Conservation (phyloP, 2,329 filamentous ascomycete genomes). For the Bertia moriformis region DNA sequence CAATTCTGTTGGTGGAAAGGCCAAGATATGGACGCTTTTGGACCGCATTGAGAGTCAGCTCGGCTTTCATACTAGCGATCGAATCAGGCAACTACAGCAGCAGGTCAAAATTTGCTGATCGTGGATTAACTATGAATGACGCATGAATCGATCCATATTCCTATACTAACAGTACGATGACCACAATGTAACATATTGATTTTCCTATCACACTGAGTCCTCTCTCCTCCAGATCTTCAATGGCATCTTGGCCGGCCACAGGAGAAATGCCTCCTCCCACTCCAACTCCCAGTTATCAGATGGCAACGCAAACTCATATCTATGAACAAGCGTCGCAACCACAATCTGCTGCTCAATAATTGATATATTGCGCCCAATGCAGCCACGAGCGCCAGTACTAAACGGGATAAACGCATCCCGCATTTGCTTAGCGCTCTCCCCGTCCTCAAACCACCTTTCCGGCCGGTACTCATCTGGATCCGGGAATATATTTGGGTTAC, state of each 20-base stretch:
- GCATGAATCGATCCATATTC: no score
- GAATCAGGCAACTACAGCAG: background rate
- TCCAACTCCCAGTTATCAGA: no score
- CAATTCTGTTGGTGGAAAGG: background rate
- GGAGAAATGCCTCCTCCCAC: background rate
- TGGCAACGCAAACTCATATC: background rate
- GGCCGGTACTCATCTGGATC: background rate
- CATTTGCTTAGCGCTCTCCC: background rate
- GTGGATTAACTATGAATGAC: no score
- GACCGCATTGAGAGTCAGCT: background rate
- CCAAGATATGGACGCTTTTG: background rate
- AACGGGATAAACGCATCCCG: background rate
- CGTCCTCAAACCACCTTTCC: background rate
- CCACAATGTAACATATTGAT: no score
- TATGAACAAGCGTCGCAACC: background rate
- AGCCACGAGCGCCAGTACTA: background rate
- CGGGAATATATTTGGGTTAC: slow-evolving; percentile 1
- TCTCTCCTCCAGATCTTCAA: background rate
- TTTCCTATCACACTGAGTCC: no score
- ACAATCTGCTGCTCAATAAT: background rate
- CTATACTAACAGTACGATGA: no score
- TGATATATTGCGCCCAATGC: background rate
- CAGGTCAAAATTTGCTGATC: no score
- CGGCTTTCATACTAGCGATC: background rate
- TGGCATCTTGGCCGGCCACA: background rate